Evolutionary conservation across 1,284 basidiomycete species (phyloP).

Genomic region (Cutaneotrichosporon sp.): DNA sequence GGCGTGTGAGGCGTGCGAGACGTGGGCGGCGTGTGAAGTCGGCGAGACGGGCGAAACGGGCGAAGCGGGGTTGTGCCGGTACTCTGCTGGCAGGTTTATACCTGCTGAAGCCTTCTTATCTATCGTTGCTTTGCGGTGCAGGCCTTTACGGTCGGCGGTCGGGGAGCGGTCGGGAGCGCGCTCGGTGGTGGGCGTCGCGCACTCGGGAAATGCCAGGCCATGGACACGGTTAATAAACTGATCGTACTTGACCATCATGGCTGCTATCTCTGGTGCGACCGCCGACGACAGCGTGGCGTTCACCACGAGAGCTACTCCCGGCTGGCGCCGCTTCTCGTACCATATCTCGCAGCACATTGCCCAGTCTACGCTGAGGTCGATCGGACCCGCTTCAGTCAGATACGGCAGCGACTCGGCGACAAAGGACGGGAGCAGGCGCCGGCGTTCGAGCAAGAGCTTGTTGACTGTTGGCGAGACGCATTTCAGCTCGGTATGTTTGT

Average conservation of each 20-base stretch:
- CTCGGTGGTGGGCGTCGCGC: background rate
- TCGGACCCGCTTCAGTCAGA: conserved; percentile 22
- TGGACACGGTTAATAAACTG: conserved; percentile 11
- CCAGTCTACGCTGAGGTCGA: conserved; percentile 25
- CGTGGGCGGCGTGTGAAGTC: too few species aligned
- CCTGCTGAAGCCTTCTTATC: too few species aligned
- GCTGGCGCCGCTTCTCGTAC: conserved; percentile 20
- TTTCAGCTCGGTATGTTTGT: background rate
- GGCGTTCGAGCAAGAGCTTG: conserved; percentile 16
- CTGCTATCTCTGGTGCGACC: background rate
- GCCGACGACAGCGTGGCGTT: background rate
- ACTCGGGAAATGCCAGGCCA: conserved; percentile 5
- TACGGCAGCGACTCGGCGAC: conserved; percentile 17
- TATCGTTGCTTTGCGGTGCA: too few species aligned
- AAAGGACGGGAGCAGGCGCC: conserved; percentile 8
- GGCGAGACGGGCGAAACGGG: too few species aligned
- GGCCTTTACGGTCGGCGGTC: background rate
- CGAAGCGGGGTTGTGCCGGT: too few species aligned
- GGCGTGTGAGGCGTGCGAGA: too few species aligned
- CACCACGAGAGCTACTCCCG: conserved; percentile 8
- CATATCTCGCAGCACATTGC: conserved; percentile 25
- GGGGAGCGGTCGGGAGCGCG: background rate
- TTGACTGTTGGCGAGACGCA: conserved; percentile 4
- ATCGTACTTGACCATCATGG: conserved; percentile 8
- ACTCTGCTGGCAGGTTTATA: too few species aligned